Evolutionary conservation across 2,329 filamentous ascomycete genomes (phyloP).

Genomic region (Xenosphaeropsis pyriputrescens): DNA sequence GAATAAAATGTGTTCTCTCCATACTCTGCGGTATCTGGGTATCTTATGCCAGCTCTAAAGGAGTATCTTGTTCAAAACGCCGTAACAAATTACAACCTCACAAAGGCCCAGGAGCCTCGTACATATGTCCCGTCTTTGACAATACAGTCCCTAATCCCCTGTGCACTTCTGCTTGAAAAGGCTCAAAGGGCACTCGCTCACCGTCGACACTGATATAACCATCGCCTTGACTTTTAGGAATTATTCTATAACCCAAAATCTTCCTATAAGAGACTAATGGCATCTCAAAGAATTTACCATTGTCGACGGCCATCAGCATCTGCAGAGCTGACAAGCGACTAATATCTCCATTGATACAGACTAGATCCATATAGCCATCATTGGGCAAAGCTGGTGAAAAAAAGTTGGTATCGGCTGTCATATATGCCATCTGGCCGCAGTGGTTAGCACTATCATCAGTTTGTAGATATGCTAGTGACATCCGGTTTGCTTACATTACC

Average conservation of each 20-base stretch:
- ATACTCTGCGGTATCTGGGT: slow-evolving; percentile 1
- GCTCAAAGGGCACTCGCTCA: slow-evolving; percentile 72
- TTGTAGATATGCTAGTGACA: not conserved
- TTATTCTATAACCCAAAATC: slow-evolving; percentile 73
- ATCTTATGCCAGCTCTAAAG: slow-evolving; percentile 5
- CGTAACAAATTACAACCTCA: slow-evolving; percentile 1
- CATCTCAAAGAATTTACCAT: slow-evolving; percentile 66
- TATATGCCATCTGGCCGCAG: slow-evolving; percentile 61
- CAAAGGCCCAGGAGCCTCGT: slow-evolving; percentile 45
- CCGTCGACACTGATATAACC: slow-evolving; percentile 94
- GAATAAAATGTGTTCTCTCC: no score
- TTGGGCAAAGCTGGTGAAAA: slow-evolving; percentile 71
- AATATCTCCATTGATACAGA: slow-evolving; percentile 67
- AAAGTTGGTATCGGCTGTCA: slow-evolving; percentile 78
- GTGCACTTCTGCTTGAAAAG: slow-evolving; percentile 86
- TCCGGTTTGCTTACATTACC: slow-evolving; percentile 51
- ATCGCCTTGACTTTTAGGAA: slow-evolving; percentile 52
- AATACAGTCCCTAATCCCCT: slow-evolving; percentile 71
- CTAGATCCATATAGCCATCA: slow-evolving; percentile 76
- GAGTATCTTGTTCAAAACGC: slow-evolving; percentile 6
- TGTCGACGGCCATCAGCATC: slow-evolving; percentile 58
- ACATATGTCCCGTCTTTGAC: slow-evolving; percentile 55
- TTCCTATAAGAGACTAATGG: slow-evolving; percentile 70
- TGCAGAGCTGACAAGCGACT: slow-evolving; percentile 48
- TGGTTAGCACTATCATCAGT: not conserved